Evolutionary conservation across 352 stramenopile species (phyloP).

Genomic region (Blastocystis sp.): DNA sequence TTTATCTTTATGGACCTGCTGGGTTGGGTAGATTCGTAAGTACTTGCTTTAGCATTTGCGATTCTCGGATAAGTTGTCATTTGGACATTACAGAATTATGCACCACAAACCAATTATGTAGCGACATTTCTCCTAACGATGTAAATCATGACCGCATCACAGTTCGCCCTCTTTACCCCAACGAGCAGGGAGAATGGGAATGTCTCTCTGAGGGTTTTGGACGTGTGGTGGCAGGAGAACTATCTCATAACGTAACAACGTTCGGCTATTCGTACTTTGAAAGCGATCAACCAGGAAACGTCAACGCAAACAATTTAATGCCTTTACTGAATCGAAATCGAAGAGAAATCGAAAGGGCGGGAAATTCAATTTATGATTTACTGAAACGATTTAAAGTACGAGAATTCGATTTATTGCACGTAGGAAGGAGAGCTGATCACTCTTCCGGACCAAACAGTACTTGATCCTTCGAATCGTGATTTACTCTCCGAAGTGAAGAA

Average conservation of each 20-base stretch:
- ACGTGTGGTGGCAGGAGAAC: not conserved
- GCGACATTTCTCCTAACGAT: not conserved
- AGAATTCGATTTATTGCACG: not conserved
- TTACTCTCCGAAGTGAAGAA: not conserved
- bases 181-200: not conserved
- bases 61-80: not conserved
- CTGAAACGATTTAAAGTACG: constrained; percentile 19
- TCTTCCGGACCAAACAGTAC: not conserved
- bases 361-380: not conserved
- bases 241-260: constrained; percentile 16
- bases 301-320: not conserved
- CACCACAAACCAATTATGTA: not conserved
- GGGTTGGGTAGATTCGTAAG: not conserved
- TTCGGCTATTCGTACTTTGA: constrained; percentile 31
- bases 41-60: not conserved
- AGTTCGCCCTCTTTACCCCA: not conserved
- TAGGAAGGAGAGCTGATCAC: not conserved
- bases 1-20: constrained; percentile 7
- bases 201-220: constrained; percentile 23
- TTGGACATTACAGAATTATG: constrained; percentile 22
- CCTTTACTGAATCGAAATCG: constrained; percentile 7
- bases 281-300: not conserved
- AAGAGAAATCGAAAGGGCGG: not conserved
- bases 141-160: not conserved
- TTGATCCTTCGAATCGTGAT: not conserved